phyloP scores from a whole-genome alignment of 345 rosid genomes.

The Acer saccharum region DNA sequence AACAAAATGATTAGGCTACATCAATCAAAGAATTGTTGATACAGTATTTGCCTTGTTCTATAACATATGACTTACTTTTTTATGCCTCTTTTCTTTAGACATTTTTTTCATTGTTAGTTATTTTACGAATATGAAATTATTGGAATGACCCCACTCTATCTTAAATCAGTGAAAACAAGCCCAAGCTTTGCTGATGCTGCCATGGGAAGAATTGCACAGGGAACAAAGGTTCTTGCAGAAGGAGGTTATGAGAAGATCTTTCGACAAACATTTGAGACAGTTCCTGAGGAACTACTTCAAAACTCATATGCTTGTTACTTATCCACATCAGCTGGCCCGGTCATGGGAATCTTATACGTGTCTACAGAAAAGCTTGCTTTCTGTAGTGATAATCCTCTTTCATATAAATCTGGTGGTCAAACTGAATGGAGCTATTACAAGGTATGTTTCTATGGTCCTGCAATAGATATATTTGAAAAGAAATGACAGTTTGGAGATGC shows the following conservation, averaged over 20 bases:
- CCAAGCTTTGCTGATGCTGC: constrained; percentile 88
- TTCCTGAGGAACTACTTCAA: constrained; percentile 63
- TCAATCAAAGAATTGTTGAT: not conserved
- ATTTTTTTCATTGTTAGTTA: constrained; percentile 5
- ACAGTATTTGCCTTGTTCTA: not conserved
- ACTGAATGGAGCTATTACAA: constrained; percentile 82
- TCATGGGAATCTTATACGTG: constrained; percentile 72
- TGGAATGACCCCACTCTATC: constrained; percentile 6
- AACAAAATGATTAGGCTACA: not conserved
- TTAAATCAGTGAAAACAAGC: constrained; percentile 62
- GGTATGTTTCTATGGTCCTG: constrained; percentile 38
- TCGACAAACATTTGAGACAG: constrained; percentile 73
- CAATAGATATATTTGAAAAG: constrained; percentile 14
- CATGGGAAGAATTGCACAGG: constrained; percentile 83
- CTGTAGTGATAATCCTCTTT: constrained; percentile 74
- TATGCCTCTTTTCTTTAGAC: not conserved
- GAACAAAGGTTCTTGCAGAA: constrained; percentile 77
- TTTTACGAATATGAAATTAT: not conserved
- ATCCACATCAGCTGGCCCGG: constrained; percentile 88
- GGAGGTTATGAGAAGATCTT: constrained; percentile 83
- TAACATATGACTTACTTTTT: not conserved
- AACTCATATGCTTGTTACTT: constrained; percentile 74
- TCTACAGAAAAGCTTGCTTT: constrained; percentile 73
- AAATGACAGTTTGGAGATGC: not conserved
- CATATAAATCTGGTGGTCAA: constrained; percentile 59